Evolutionary conservation across 306 rosid genomes (phyloP).

Genomic region (Acacia crassicarpa): DNA sequence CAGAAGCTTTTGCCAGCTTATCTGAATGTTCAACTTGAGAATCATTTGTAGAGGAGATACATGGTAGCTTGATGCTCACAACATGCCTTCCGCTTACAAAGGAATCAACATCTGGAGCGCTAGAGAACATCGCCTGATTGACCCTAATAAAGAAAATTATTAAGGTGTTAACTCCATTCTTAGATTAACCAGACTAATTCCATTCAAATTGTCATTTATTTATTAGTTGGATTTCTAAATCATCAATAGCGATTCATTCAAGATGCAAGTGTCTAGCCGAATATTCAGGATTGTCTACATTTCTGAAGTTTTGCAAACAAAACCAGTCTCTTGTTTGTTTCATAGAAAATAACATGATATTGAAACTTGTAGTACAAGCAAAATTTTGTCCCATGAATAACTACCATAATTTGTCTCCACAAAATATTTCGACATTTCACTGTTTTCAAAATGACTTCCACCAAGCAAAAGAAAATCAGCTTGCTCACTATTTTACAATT

Average conservation of each 20-base stretch:
- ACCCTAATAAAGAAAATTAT: slow-evolving; percentile 57
- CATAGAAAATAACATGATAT: neutral
- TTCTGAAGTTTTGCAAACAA: slow-evolving; percentile 23
- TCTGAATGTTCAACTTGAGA: slow-evolving; percentile 49
- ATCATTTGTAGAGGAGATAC: slow-evolving; percentile 62
- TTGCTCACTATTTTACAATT: slow-evolving; percentile 11
- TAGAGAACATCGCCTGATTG: slow-evolving; percentile 67
- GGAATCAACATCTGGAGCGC: slow-evolving; percentile 64
- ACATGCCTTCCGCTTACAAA: slow-evolving; percentile 83
- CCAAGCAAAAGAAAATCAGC: slow-evolving; percentile 17
- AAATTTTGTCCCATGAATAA: slow-evolving; percentile 18
- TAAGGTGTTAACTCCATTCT: slow-evolving; percentile 4
- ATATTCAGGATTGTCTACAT: neutral
- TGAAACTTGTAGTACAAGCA: slow-evolving; percentile 3
- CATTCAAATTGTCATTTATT: slow-evolving; percentile 6
- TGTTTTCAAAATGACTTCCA: slow-evolving; percentile 23
- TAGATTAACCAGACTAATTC: slow-evolving; percentile 18
- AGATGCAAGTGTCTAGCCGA: neutral
- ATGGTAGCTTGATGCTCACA: slow-evolving; percentile 73
- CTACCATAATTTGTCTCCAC: neutral
- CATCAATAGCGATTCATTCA: neutral
- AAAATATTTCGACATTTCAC: neutral
- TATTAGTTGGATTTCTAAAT: neutral
- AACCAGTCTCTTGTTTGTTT: neutral
- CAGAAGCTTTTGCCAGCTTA: slow-evolving; percentile 34